Evolutionary conservation across 2,329 filamentous ascomycete genomes (phyloP).

Genomic region (Epichloe hybrida): DNA sequence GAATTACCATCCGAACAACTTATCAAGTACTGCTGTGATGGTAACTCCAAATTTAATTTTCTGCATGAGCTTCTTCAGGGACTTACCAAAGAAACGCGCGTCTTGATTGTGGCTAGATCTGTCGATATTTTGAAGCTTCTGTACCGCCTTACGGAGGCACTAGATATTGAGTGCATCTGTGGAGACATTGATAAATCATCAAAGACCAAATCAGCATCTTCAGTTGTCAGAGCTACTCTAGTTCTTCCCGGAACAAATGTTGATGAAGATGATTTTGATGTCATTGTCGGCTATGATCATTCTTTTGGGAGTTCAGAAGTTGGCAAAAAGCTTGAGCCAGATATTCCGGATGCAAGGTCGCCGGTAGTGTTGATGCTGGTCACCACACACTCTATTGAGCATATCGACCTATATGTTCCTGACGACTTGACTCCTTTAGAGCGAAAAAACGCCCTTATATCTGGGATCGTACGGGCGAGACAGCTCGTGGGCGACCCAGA

Average conservation of each 20-base stretch:
- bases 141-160: slow-evolving; percentile 30
- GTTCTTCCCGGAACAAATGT: slow-evolving; percentile 26
- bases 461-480: slow-evolving; percentile 22
- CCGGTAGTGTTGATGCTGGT: slow-evolving; percentile 37
- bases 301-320: slow-evolving; percentile 27
- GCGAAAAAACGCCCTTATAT: slow-evolving; percentile 32
- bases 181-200: slow-evolving; percentile 15
- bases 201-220: slow-evolving; percentile 17
- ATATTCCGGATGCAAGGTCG: slow-evolving; percentile 10
- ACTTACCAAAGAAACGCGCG: slow-evolving; percentile 29
- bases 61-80: slow-evolving; percentile 38
- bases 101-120: slow-evolving; percentile 41
- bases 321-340: slow-evolving; percentile 3
- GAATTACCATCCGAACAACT: slow-evolving; percentile 26
- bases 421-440: slow-evolving; percentile 25
- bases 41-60: slow-evolving; percentile 48
- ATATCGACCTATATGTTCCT: slow-evolving; percentile 35
- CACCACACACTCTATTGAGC: slow-evolving; percentile 40
- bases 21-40: slow-evolving; percentile 39
- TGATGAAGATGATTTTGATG: slow-evolving; percentile 29
- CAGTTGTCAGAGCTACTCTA: slow-evolving; percentile 27
- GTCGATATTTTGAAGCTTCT: slow-evolving; percentile 38
- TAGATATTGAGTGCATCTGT: slow-evolving; percentile 23
- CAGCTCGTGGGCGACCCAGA: slow-evolving; percentile 28
- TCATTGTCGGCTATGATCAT: slow-evolving; percentile 41